Evolutionary conservation across 176 grass and related monocot genomes (phyloP).

Genomic region (Ananas comosus): DNA sequence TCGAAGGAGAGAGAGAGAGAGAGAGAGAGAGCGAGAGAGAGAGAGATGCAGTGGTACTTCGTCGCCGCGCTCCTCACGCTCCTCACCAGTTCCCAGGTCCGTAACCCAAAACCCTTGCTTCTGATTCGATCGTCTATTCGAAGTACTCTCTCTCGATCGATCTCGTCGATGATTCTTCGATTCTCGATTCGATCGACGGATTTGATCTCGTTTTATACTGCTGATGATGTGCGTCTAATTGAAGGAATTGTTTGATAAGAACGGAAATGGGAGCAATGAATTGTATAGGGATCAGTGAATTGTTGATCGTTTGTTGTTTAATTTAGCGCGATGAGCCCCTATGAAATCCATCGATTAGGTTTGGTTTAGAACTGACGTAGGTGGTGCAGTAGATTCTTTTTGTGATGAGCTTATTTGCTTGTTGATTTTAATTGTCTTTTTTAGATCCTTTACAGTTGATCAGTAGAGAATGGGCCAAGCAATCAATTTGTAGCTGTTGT

Average conservation of each 20-base stretch:
- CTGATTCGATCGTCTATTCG: background rate
- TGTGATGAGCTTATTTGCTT: too few relatives aligned
- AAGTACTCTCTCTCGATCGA: background rate
- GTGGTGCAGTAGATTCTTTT: too few relatives aligned
- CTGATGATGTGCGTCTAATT: background rate
- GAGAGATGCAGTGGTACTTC: conserved; percentile 68
- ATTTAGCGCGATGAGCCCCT: too few relatives aligned
- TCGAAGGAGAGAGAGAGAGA: background rate
- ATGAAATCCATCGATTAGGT: too few relatives aligned
- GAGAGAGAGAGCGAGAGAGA: conserved; percentile 17
- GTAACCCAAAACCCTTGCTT: background rate
- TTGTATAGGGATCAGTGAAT: too few relatives aligned
- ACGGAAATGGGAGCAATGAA: background rate
- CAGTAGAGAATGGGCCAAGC: too few relatives aligned
- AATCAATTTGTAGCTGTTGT: too few relatives aligned
- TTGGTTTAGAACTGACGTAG: too few relatives aligned
- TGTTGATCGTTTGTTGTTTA: too few relatives aligned
- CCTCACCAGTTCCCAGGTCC: conserved; percentile 90
- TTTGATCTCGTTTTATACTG: background rate
- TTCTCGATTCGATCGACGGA: background rate
- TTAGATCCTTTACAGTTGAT: too few relatives aligned
- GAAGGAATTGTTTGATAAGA: background rate
- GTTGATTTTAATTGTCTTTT: too few relatives aligned
- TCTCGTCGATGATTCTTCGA: background rate
- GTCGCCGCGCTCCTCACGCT: conserved; percentile 81